These are phyloP conservation scores for Hypericum perforatum DNA, from an alignment of 345 rosid species.

Conservation along the genomic window DNA sequence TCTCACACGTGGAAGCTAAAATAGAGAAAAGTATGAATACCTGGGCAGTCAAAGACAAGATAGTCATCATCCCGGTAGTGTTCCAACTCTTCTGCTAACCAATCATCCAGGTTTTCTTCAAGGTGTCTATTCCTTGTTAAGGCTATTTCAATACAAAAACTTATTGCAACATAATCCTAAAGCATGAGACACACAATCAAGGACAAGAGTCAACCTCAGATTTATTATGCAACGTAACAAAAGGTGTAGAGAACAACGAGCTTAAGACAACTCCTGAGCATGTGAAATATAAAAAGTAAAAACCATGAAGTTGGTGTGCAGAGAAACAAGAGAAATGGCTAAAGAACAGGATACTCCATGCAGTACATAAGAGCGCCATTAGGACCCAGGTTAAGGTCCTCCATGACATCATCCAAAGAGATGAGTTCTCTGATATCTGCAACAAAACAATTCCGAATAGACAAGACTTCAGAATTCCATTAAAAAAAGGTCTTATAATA, in stretches of 20 bases:
- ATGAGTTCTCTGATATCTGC: slow-evolving; percentile 86
- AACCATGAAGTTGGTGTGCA: too few relatives aligned
- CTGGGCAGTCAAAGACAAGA: slow-evolving; percentile 90
- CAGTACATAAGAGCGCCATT: slow-evolving; percentile 85
- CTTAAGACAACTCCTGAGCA: too few relatives aligned
- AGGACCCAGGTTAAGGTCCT: slow-evolving; percentile 79
- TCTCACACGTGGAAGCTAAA: background rate
- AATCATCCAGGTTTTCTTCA: slow-evolving; percentile 69
- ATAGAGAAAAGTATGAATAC: slow-evolving; percentile 20
- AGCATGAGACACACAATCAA: background rate
- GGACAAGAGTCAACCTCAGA: too few relatives aligned
- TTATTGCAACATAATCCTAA: background rate
- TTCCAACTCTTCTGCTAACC: slow-evolving; percentile 84
- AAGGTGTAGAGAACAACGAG: too few relatives aligned
- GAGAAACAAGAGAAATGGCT: slow-evolving; percentile 4
- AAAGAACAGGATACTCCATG: slow-evolving; percentile 81
- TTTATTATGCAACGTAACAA: too few relatives aligned
- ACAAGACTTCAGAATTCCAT: background rate
- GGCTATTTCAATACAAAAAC: slow-evolving; percentile 16
- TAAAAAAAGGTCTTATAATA: background rate
- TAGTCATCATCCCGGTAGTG: slow-evolving; percentile 82
- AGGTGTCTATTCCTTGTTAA: slow-evolving; percentile 60
- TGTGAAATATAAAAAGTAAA: too few relatives aligned
- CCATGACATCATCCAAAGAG: slow-evolving; percentile 90
- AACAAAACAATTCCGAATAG: slow-evolving; percentile 1